Percentiles rank a stretch among this genome's conserved stretches.
These are phyloP conservation scores for Furcasterigmium sp. DNA, from an alignment of 2,329 filamentous ascomycete species.

Conservation along the genomic window DNA sequence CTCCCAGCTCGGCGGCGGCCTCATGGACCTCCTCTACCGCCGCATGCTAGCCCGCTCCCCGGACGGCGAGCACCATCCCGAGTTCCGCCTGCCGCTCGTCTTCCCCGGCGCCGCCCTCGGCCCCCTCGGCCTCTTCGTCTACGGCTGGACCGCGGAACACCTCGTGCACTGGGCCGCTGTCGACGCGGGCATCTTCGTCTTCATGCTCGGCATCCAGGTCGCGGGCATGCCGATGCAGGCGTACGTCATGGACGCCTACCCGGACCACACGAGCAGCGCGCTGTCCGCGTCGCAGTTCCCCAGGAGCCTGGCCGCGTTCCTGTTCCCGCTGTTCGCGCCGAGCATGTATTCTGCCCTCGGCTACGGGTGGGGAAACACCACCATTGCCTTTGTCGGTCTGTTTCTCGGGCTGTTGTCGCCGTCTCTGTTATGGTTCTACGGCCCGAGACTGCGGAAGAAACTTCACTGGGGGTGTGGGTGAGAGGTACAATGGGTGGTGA, in stretches of 20 bases:
- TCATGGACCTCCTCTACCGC: slow-evolving; percentile 40
- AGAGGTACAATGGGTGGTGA: too few relatives aligned
- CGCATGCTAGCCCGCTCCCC: slow-evolving; percentile 44
- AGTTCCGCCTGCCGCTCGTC: slow-evolving; percentile 38
- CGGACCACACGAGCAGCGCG: slow-evolving; percentile 39
- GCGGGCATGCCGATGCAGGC: slow-evolving; percentile 39
- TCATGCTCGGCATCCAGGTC: slow-evolving; percentile 31
- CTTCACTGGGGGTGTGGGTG: background rate
- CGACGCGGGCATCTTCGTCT: slow-evolving; percentile 34
- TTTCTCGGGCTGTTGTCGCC: slow-evolving; percentile 35
- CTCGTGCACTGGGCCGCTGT: slow-evolving; percentile 39
- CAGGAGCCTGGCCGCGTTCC: slow-evolving; percentile 43
- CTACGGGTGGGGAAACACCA: slow-evolving; percentile 34
- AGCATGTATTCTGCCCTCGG: slow-evolving; percentile 35
- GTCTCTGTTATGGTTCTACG: slow-evolving; percentile 38
- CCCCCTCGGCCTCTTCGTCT: slow-evolving; percentile 37
- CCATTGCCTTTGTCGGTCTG: slow-evolving; percentile 37
- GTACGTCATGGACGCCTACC: slow-evolving; percentile 42
- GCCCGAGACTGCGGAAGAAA: slow-evolving; percentile 26
- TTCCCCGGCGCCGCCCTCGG: slow-evolving; percentile 32
- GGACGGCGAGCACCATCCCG: slow-evolving; percentile 28
- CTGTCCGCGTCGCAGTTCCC: slow-evolving; percentile 38
- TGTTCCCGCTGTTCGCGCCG: slow-evolving; percentile 46
- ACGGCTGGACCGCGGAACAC: slow-evolving; percentile 38
- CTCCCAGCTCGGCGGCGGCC: slow-evolving; percentile 31